Conservation (phyloP, 2,329 filamentous ascomycete genomes). For the Elsinoe ampelina region DNA sequence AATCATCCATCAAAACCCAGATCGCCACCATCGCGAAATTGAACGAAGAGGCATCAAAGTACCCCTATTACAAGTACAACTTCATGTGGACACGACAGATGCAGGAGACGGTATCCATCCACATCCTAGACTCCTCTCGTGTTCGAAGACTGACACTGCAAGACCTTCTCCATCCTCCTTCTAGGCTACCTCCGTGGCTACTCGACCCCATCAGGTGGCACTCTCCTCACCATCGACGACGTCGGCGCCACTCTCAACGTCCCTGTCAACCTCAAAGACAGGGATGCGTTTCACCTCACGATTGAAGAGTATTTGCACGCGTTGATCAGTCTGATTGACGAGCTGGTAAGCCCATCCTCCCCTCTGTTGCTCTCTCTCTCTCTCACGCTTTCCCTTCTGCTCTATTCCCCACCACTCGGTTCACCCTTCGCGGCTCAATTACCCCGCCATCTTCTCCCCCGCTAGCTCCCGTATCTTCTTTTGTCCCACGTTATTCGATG, state of each 20-base stretch:
- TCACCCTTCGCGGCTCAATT: no score
- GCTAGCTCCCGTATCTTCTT: no score
- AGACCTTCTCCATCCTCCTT: slow-evolving; percentile 46
- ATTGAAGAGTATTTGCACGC: slow-evolving; percentile 95
- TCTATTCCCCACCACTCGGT: background rate
- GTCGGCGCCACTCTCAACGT: slow-evolving; percentile 72
- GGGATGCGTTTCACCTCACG: slow-evolving; percentile 85
- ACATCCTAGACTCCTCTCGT: background rate
- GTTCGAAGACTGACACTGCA: background rate
- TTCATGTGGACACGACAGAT: slow-evolving; percentile 73
- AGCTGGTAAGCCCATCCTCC: slow-evolving; percentile 49
- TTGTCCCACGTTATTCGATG: background rate
- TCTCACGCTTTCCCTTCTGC: background rate
- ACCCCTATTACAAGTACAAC: slow-evolving; percentile 99
- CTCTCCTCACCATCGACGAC: slow-evolving; percentile 78
- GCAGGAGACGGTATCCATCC: slow-evolving; percentile 58
- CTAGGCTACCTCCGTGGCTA: slow-evolving; percentile 76
- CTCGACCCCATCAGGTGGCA: slow-evolving; percentile 31
- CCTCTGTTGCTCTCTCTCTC: background rate
- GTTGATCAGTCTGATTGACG: slow-evolving; percentile 78
- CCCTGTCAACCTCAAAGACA: slow-evolving; percentile 81
- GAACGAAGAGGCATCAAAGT: slow-evolving; percentile 63
- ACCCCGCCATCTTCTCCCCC: no score
- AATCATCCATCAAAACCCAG: slow-evolving; percentile 61
- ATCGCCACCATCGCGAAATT: slow-evolving; percentile 62